These are phyloP conservation scores for Boletus tomentosulus DNA, from an alignment of 768 basidiomycete genomes.

Conservation along the genomic window DNA sequence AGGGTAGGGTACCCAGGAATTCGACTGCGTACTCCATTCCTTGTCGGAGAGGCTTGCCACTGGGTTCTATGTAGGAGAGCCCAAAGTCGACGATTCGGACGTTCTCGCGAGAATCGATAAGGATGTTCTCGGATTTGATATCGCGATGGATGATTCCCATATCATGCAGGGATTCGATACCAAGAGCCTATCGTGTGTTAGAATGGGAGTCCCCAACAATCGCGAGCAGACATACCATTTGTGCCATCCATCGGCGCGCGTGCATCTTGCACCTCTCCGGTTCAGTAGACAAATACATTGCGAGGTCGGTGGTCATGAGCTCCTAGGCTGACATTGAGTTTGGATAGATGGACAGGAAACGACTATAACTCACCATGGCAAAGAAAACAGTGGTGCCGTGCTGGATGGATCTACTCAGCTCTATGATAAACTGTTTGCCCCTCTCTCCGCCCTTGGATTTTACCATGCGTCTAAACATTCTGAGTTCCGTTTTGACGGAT, in stretches of 20 bases:
- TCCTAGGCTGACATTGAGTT: constrained; percentile 27
- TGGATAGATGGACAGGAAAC: not conserved
- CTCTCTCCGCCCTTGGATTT: constrained; percentile 11
- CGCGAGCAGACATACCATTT: constrained; percentile 29
- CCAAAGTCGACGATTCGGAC: constrained; percentile 43
- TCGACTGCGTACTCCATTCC: constrained; percentile 20
- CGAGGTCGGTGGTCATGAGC: constrained; percentile 38
- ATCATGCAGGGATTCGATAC: constrained; percentile 44
- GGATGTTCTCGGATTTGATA: constrained; percentile 66
- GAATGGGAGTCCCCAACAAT: not conserved
- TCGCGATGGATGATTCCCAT: constrained; percentile 67
- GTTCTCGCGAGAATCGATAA: constrained; percentile 44
- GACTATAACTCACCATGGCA: constrained; percentile 34
- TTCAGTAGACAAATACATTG: constrained; percentile 24
- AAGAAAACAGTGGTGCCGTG: constrained; percentile 30
- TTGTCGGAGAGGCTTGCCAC: constrained; percentile 9
- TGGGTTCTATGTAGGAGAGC: constrained; percentile 24
- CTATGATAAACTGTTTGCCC: constrained; percentile 36
- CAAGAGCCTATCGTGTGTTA: constrained; percentile 32
- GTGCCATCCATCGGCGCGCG: constrained; percentile 38
- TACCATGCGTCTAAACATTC: constrained; percentile 34
- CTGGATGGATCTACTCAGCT: constrained; percentile 35
- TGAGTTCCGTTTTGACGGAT: constrained; percentile 32
- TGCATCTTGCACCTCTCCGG: constrained; percentile 23
- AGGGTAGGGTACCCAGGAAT: constrained; percentile 33